A percentile compares a stretch with the other conserved stretches of the same genome.
Conservation (phyloP, 495 filamentous ascomycete genomes). For the Rhizodiscina lignyota region DNA sequence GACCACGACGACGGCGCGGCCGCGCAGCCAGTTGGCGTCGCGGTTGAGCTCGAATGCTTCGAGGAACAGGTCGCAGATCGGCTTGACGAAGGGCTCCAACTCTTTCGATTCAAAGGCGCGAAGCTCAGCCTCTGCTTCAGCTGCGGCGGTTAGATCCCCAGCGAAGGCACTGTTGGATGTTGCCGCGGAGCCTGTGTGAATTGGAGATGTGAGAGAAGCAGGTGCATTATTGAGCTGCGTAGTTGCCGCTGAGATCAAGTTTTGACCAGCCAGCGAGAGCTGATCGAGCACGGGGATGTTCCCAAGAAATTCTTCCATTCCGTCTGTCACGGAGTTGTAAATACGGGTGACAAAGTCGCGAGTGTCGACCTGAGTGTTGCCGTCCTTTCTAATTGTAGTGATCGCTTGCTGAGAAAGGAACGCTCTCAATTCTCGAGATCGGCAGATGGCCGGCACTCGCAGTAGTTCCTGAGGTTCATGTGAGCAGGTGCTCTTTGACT, state of each 20-base stretch:
- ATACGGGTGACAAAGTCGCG: conserved; percentile 87
- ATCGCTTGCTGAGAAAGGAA: conserved; percentile 89
- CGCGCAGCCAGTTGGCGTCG: conserved; percentile 87
- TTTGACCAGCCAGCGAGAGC: conserved; percentile 80
- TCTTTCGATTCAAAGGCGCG: conserved; percentile 76
- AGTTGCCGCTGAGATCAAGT: conserved; percentile 76
- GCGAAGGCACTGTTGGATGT: conserved; percentile 17
- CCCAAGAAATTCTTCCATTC: conserved; percentile 94
- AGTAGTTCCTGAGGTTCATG: conserved; percentile 45
- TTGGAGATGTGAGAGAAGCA: conserved; percentile 12
- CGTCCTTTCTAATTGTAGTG: conserved; percentile 20
- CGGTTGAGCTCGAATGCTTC: conserved; percentile 90
- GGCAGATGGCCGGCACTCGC: conserved; percentile 79
- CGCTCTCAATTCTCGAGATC: conserved; percentile 77
- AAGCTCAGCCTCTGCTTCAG: conserved; percentile 88
- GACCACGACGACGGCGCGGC: conserved; percentile 80
- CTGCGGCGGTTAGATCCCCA: conserved; percentile 51
- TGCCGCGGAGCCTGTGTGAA: conserved; percentile 2
- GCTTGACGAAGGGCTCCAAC: conserved; percentile 89
- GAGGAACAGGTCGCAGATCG: conserved; percentile 93
- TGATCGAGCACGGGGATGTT: conserved; percentile 94
- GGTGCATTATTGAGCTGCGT: conserved; percentile 39
- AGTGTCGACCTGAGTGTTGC: conserved; percentile 36
- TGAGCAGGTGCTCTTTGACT: background rate
- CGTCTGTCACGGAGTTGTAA: conserved; percentile 90